Evolutionary conservation across 371 early-diverging fungal genomes (phyloP), one percentile per base, ranked within the genome.

Genomic region (Mucor lusitanicus): DNA sequence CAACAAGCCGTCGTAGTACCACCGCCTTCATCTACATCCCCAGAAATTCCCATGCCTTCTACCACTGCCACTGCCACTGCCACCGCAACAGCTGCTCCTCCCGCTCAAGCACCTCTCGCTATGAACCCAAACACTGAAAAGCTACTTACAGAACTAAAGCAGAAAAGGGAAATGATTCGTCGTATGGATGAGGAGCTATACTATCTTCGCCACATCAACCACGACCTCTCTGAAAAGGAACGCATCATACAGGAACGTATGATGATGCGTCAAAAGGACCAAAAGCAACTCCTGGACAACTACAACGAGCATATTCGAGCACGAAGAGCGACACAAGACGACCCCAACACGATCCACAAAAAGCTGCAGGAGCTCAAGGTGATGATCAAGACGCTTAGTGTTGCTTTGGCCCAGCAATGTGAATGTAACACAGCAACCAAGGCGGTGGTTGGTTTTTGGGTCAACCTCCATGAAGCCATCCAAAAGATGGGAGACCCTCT

Each of bases 311-410:
- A 88, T 33, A 68, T 86, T 25, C 76, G 79, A 46, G 72, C 80
- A 9, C 74, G 86, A 63, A 78, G 87, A 21, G 85, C 88, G 13
- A 88, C 88, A 0, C 71, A 79, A 30, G 88, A 88, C 60, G 85
- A 84, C 50, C 72, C 80, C n/a, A 61, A 63, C 0, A 85, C 78
- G 44, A 85, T 88, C 61, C 72, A 70, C 7, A 72, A 71, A 25
- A 82, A 81, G 44, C 64, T 88, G n/a, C 70, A 70, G 15, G 76
- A 79, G 7, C 79, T 88, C 35, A 85, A 84, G 65, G 67, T 66
- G 19, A 70, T 72, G 55, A 86, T 88, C 48, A 72, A 79, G 8
- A 33, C 65, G 21, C 54, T 88, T 35, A 78, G 83, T 44, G 73
- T 75, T 37, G 79, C 79, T 33, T 68, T 88, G 23, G 63, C 81